Evolutionary conservation across 208 protist species (phyloP).

Genomic region (Trichomonas tenax): DNA sequence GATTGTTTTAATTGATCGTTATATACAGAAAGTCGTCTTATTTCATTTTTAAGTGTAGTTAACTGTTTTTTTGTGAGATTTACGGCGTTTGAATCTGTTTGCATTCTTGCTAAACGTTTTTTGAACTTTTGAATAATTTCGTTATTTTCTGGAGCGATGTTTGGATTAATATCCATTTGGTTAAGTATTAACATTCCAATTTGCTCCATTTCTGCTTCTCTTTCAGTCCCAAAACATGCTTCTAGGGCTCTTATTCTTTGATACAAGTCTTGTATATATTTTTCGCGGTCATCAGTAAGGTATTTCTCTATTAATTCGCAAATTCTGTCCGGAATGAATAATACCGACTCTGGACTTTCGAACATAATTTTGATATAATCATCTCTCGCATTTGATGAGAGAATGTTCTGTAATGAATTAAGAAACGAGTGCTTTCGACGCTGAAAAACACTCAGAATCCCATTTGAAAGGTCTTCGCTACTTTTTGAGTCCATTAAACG

Average conservation of each 20-base stretch:
- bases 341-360: neutral
- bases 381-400: neutral
- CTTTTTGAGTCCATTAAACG: neutral
- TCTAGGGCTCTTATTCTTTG: neutral
- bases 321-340: neutral
- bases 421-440: neutral
- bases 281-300: neutral
- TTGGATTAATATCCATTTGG: neutral
- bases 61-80: neutral
- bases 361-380: neutral
- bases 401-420: neutral
- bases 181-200: neutral
- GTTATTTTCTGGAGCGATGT: neutral
- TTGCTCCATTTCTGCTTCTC: neutral
- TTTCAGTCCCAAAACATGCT: neutral
- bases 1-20: neutral
- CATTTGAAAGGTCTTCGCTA: neutral
- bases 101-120: neutral
- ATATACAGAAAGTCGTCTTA: neutral
- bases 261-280: neutral
- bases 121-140: neutral
- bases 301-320: neutral
- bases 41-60: neutral
- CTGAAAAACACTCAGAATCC: neutral
- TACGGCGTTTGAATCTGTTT: neutral